phyloP scores from a whole-genome alignment of 2,329 filamentous ascomycete species.

The Chaetomium strumarium region DNA sequence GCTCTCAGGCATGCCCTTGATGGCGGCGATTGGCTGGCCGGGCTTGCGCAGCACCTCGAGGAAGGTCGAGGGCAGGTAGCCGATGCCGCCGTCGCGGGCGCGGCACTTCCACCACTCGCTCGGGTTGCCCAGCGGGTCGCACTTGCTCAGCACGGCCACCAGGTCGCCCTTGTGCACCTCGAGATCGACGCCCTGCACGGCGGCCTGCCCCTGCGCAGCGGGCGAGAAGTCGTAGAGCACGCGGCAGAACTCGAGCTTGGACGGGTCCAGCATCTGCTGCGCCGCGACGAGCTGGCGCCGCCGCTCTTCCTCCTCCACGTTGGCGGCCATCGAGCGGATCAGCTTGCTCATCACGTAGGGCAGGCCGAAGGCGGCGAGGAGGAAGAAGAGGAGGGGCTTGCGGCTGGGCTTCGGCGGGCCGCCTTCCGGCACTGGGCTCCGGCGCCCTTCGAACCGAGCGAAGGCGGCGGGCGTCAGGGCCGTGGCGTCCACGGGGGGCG shows the following conservation, averaged over 20 bases:
- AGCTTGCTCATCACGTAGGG: slow-evolving; percentile 97
- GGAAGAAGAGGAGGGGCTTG: slow-evolving; percentile 94
- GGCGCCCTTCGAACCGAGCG: slow-evolving; percentile 75
- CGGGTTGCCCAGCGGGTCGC: slow-evolving; percentile 82
- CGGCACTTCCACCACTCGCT: slow-evolving; percentile 98
- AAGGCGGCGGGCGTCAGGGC: slow-evolving; percentile 88
- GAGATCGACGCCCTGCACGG: slow-evolving; percentile 71
- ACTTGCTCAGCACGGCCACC: slow-evolving; percentile 88
- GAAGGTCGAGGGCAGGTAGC: slow-evolving; percentile 88
- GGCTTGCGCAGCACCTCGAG: slow-evolving; percentile 65
- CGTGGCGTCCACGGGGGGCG: slow-evolving; percentile 78
- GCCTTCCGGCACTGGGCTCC: slow-evolving; percentile 51
- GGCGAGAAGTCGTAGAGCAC: slow-evolving; percentile 92
- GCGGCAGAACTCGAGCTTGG: slow-evolving; percentile 93
- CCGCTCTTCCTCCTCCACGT: slow-evolving; percentile 77
- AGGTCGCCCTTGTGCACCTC: slow-evolving; percentile 92
- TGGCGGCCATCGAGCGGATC: slow-evolving; percentile 75
- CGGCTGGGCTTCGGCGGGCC: slow-evolving; percentile 69
- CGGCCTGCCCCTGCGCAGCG: slow-evolving; percentile 49
- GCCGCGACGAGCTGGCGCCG: slow-evolving; percentile 41
- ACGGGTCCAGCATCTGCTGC: slow-evolving; percentile 63
- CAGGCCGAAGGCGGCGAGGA: slow-evolving; percentile 87
- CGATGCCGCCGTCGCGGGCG: slow-evolving; percentile 80
- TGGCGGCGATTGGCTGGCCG: slow-evolving; percentile 45
- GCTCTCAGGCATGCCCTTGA: slow-evolving; percentile 41